Percentiles rank a stretch among this genome's conserved stretches.
phyloP scores from a whole-genome alignment of 73 alveolate genomes.

The Stentor coeruleus region DNA sequence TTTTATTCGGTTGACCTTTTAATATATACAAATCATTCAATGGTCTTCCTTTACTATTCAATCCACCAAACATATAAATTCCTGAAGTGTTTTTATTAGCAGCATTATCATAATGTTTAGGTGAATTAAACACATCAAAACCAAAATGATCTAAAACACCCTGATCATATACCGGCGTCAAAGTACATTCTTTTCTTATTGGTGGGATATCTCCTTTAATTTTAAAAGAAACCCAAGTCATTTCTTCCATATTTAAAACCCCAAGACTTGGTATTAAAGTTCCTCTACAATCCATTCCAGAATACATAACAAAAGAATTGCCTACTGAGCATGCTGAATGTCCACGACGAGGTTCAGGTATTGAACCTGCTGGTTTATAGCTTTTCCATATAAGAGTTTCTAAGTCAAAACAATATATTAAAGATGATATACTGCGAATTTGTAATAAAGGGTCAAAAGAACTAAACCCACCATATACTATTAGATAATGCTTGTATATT shows the following conservation, averaged over 20 bases:
- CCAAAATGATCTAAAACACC: background rate
- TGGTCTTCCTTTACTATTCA: background rate
- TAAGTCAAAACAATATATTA: background rate
- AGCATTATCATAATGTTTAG: background rate
- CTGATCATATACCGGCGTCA: background rate
- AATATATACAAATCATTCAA: conserved; percentile 8
- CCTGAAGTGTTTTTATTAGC: conserved; percentile 4
- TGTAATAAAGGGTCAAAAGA: background rate
- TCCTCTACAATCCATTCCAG: background rate
- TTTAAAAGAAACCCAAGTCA: background rate
- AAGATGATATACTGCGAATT: background rate
- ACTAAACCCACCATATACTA: background rate
- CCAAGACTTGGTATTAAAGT: background rate
- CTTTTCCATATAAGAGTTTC: background rate
- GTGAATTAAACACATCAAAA: background rate
- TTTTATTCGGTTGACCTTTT: background rate
- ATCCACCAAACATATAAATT: conserved; percentile 14
- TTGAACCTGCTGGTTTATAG: background rate
- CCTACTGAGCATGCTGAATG: background rate
- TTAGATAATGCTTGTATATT: background rate
- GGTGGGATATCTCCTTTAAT: background rate
- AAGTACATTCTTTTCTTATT: background rate
- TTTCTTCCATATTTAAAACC: background rate
- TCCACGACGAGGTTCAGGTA: background rate
- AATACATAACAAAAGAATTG: background rate